Evolutionary conservation across 805 yeast genomes (phyloP).

Genomic region (Kodamaea nitidulidarum): DNA sequence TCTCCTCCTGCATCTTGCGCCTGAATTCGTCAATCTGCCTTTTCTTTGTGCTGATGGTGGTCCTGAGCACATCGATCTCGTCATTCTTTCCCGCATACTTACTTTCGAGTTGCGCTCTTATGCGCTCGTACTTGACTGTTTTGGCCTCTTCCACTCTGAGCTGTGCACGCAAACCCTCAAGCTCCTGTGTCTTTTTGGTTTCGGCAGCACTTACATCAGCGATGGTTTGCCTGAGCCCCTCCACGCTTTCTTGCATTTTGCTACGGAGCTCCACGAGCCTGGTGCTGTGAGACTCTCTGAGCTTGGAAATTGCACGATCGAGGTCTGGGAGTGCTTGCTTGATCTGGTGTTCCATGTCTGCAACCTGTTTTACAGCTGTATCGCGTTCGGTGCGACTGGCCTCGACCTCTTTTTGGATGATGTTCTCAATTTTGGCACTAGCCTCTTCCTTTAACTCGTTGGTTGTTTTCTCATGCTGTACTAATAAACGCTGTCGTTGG

Average conservation of each 20-base stretch:
- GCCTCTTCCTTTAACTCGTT: conserved; percentile 28
- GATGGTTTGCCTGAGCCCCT: conserved; percentile 11
- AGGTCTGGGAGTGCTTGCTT: conserved; percentile 16
- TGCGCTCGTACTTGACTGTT: not conserved
- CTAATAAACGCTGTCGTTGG: conserved; percentile 14
- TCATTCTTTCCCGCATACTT: conserved; percentile 12
- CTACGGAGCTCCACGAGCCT: conserved; percentile 13
- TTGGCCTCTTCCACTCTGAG: not conserved
- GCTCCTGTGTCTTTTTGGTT: conserved; percentile 5
- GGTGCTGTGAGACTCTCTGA: conserved; percentile 24
- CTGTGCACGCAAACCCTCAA: conserved; percentile 9
- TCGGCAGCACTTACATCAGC: conserved; percentile 7
- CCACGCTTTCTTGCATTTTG: conserved; percentile 16
- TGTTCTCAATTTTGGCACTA: conserved; percentile 32
- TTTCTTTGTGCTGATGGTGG: conserved; percentile 10
- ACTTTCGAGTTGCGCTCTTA: conserved; percentile 3
- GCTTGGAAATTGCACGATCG: conserved; percentile 20
- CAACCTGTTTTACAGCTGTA: not conserved
- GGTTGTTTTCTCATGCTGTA: conserved; percentile 21
- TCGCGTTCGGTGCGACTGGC: conserved; percentile 9
- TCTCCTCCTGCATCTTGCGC: not conserved
- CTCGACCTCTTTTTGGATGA: conserved; percentile 32
- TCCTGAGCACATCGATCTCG: conserved; percentile 16
- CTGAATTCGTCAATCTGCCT: conserved; percentile 10
- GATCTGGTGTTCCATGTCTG: not conserved